These are phyloP conservation scores for Claviceps capensis DNA, from an alignment of 2,329 filamentous ascomycete species.

Conservation along the genomic window DNA sequence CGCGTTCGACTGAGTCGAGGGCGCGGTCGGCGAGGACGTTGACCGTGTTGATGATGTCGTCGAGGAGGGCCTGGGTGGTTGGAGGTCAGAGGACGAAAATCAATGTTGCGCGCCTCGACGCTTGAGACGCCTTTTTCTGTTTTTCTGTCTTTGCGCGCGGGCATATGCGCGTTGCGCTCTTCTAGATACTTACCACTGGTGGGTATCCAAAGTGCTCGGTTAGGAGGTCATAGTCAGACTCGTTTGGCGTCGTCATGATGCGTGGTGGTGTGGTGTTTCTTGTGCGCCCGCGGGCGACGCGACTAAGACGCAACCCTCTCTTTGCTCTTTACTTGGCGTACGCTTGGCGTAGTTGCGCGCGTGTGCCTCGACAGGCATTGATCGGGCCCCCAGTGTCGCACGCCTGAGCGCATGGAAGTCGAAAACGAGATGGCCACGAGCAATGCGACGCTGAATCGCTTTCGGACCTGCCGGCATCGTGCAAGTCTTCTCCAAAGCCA, in stretches of 20 bases:
- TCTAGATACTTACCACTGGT: conserved; percentile 53
- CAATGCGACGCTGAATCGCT: too few relatives aligned
- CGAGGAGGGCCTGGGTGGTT: conserved; percentile 60
- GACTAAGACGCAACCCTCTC: conserved; percentile 5
- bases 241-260: conserved; percentile 20
- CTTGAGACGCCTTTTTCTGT: not conserved
- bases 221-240: conserved; percentile 52
- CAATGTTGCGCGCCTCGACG: too few relatives aligned
- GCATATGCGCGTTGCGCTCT: not conserved
- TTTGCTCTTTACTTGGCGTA: too few relatives aligned
- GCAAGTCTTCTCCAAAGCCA: too few relatives aligned
- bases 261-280: not conserved
- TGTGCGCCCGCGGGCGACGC: conserved; percentile 8
- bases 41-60: conserved; percentile 95
- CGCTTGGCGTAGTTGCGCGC: not conserved
- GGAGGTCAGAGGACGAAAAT: not conserved
- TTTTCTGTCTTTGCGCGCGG: not conserved
- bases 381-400: too few relatives aligned
- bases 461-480: too few relatives aligned
- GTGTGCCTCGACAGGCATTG: not conserved
- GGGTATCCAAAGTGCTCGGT: conserved; percentile 96
- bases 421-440: too few relatives aligned
- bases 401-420: too few relatives aligned
- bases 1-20: conserved; percentile 74
- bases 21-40: conserved; percentile 89